Evolutionary conservation across 164 flowering plant genomes (phyloP).

Genomic region (Cinnamomum chago): DNA sequence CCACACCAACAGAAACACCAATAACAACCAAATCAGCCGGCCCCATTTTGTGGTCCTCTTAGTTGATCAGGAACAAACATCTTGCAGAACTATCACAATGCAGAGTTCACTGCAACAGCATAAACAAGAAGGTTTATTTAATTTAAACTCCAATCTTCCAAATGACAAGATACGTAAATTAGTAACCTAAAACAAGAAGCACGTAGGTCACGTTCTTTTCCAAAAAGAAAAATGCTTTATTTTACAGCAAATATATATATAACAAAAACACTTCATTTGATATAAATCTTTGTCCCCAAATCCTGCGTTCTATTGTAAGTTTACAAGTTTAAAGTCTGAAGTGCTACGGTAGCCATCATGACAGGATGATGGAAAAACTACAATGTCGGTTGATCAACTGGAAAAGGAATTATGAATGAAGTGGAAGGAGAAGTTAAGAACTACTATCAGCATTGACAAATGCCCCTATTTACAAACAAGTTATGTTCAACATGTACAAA

Average conservation of each 20-base stretch:
- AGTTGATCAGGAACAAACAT: conserved; percentile 37
- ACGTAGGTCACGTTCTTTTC: background rate
- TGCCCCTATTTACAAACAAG: no score
- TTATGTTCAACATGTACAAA: no score
- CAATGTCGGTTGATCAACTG: no score
- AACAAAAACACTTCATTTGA: background rate
- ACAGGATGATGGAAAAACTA: no score
- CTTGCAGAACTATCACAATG: conserved; percentile 29
- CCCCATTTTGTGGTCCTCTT: conserved; percentile 46
- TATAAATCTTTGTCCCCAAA: background rate
- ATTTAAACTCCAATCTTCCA: background rate
- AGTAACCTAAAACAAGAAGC: background rate
- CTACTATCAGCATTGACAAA: no score
- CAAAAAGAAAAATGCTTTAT: background rate
- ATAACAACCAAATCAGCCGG: conserved; percentile 56
- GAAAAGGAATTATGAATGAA: no score
- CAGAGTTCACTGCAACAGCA: background rate
- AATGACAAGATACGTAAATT: background rate
- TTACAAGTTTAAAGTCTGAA: no score
- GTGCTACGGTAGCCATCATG: no score
- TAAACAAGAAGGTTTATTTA: background rate
- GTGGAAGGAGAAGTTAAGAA: no score
- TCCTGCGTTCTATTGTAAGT: background rate
- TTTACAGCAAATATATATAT: background rate
- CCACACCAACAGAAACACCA: conserved; percentile 72